Percentiles rank a stretch among this genome's conserved stretches.
Evolutionary conservation across 495 filamentous ascomycete genomes (phyloP).

Genomic region (Xylaria curta): DNA sequence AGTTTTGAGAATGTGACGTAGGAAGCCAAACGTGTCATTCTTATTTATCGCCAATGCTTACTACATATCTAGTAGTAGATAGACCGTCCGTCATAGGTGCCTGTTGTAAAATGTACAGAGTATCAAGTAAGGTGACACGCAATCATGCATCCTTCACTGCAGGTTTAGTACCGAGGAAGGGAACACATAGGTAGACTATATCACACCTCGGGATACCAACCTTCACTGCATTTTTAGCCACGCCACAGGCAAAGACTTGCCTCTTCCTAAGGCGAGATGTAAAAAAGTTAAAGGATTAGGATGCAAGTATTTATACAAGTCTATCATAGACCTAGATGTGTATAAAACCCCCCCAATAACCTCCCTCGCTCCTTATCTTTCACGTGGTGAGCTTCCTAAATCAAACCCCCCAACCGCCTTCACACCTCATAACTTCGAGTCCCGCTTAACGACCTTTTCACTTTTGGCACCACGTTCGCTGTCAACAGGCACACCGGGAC

Average conservation of each 20-base stretch:
- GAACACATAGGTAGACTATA: too few species aligned
- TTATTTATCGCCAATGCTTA: background rate
- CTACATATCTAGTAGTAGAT: background rate
- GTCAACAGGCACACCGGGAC: slow-evolving; percentile 24
- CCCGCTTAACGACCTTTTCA: slow-evolving; percentile 18
- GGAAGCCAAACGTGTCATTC: too few species aligned
- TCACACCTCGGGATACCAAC: too few species aligned
- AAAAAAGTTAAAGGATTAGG: background rate
- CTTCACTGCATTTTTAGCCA: too few species aligned
- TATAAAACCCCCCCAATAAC: background rate
- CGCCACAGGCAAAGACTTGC: too few species aligned
- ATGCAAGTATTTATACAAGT: background rate
- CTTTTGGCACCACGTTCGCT: slow-evolving; percentile 28
- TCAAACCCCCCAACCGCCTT: background rate
- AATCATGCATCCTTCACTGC: too few species aligned
- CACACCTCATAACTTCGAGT: slow-evolving; percentile 36
- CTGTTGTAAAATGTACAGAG: background rate
- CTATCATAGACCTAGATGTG: background rate
- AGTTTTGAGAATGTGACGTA: background rate
- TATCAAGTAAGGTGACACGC: background rate
- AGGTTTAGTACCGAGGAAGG: too few species aligned
- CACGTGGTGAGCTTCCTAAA: background rate
- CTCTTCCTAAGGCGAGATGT: background rate
- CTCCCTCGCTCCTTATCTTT: background rate
- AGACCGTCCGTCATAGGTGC: background rate